Base-by-base conservation (phyloP, 192 early-diverging fungal species). In the Coemansia sp. region DNA sequence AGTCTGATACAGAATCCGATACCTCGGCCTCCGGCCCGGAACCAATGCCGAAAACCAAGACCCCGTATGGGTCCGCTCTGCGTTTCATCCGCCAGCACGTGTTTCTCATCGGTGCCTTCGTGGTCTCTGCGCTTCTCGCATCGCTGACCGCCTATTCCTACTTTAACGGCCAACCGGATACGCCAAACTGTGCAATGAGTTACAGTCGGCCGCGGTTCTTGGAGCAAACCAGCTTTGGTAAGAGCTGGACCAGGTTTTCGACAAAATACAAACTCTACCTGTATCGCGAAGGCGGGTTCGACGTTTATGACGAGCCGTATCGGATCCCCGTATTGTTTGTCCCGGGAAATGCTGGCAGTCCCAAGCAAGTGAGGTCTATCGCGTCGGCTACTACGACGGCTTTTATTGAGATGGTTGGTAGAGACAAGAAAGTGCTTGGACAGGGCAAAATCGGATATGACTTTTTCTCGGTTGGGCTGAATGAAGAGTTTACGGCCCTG, bases 301-400 rank as follows among this genome's bases (percentile, higher is more conserved):
- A 59, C 25, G 77, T 28, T 1, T 36, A 40, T 23, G 48, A 72
- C 40, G 30, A 67, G 34, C 83, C 84, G 19, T 78, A 63, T 15
- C 86, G 91, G 28, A 78, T 92, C 20, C 96, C 96, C 2, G 83
- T 91, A 0, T 76, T 98, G 10, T 98, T 98, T 75, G 84, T 98
- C 28, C 95, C 92, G 3, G 95, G 95, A 0, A 91, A 97, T 52
- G 91, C 94, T 20, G 95, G 95, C 14, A 93, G 88, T 53, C 87
- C 87, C 51, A 89, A 88, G 56, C 95, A 98, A 72, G 80, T 88
- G 8, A 77, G 90, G 19, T 92, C 90, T 14, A 78, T 98, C 15
- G 93, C 90, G 5, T 77, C 85, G n/a, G 84, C 85, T 22, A 63
- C 88, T 7, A 62, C 87, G 13, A 51, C 55, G 3, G 75, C 81